These are phyloP conservation scores for Macaranga tanarius DNA, from an alignment of 441 rosid species.

Conservation along the genomic window DNA sequence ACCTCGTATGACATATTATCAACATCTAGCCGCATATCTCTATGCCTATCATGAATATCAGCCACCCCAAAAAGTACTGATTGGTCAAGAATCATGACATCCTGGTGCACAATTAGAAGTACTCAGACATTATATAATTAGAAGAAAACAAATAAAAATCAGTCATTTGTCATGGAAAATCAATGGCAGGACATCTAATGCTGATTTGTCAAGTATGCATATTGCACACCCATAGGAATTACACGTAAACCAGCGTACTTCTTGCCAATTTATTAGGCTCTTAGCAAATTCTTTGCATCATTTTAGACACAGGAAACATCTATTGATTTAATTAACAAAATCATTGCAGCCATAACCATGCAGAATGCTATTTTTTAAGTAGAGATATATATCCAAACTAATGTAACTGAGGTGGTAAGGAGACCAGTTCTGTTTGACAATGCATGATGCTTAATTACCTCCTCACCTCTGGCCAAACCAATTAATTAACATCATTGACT, in stretches of 20 bases:
- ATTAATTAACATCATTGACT: not conserved
- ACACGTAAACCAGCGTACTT: not conserved
- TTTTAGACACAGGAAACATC: not conserved
- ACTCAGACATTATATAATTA: not conserved
- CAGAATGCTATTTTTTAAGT: not conserved
- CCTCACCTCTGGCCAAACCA: not conserved
- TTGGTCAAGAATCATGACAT: conserved; percentile 79
- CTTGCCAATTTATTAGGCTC: not conserved
- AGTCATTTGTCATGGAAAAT: not conserved
- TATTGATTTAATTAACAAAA: not conserved
- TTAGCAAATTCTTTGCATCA: not conserved
- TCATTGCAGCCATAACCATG: not conserved
- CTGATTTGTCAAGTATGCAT: not conserved
- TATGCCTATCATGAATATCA: conserved; percentile 71
- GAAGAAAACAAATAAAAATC: conserved; percentile 7
- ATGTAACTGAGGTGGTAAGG: not conserved
- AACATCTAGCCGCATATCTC: conserved; percentile 97
- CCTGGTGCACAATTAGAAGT: conserved; percentile 44
- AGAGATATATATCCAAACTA: not conserved
- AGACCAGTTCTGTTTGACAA: not conserved
- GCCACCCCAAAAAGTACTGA: conserved; percentile 59
- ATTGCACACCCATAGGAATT: not conserved
- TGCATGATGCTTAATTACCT: not conserved
- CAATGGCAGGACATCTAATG: not conserved
- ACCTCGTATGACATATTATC: conserved; percentile 99